Percentiles rank a stretch among this genome's conserved stretches.
These are phyloP conservation scores for Lyophyllum semitale DNA, from an alignment of 768 basidiomycete species.

Conservation along the genomic window DNA sequence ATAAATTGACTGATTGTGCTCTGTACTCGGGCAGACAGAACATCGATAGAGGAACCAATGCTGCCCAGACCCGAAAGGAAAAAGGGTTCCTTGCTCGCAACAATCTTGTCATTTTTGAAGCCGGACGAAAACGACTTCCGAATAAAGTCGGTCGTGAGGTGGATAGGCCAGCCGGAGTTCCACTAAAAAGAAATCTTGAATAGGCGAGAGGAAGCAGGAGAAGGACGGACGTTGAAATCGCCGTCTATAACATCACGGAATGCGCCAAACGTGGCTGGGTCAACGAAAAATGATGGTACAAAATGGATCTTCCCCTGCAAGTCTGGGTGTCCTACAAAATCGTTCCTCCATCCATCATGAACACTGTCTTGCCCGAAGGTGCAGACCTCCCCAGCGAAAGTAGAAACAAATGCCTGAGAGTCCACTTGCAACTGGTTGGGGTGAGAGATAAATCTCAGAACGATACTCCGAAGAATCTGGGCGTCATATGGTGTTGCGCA, in stretches of 20 bases:
- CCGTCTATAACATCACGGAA: slow-evolving; percentile 57
- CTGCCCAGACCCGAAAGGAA: slow-evolving; percentile 16
- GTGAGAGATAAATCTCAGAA: slow-evolving; percentile 53
- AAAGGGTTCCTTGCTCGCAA: slow-evolving; percentile 4
- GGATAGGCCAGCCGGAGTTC: slow-evolving; percentile 80
- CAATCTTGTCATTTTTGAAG: neutral
- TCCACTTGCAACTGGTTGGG: slow-evolving; percentile 57
- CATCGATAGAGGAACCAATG: neutral
- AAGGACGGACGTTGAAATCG: slow-evolving; percentile 52
- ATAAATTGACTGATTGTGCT: slow-evolving; percentile 12
- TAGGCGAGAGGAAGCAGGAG: slow-evolving; percentile 3
- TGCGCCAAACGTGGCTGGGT: slow-evolving; percentile 46
- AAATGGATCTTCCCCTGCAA: slow-evolving; percentile 57
- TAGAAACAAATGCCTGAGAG: slow-evolving; percentile 59
- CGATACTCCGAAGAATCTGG: slow-evolving; percentile 49
- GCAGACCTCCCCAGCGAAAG: slow-evolving; percentile 73
- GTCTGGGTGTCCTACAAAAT: slow-evolving; percentile 49
- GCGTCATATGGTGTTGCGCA: slow-evolving; percentile 53
- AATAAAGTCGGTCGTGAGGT: slow-evolving; percentile 50
- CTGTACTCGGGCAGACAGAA: slow-evolving; percentile 4
- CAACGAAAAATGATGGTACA: slow-evolving; percentile 71
- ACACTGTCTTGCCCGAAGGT: slow-evolving; percentile 59
- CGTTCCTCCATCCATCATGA: slow-evolving; percentile 56
- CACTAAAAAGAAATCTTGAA: slow-evolving; percentile 44
- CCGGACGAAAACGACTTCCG: slow-evolving; percentile 2